These are phyloP conservation scores for Aspergillus homomorphus DNA, from an alignment of 495 filamentous ascomycete genomes.

Conservation along the genomic window DNA sequence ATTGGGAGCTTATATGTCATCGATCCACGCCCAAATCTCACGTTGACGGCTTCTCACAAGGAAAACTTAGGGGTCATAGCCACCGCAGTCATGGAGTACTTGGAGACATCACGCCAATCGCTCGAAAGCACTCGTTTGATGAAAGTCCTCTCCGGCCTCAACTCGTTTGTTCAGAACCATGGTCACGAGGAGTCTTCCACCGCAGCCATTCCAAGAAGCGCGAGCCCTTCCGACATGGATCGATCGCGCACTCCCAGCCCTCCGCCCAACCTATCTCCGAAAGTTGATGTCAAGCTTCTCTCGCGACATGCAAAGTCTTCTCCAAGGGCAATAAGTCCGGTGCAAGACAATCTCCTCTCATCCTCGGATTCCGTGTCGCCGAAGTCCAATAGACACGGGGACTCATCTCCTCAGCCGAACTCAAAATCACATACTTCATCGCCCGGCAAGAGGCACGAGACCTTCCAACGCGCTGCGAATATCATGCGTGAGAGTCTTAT, in stretches of 20 bases:
- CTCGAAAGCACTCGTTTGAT: slow-evolving; percentile 46
- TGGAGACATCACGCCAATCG: slow-evolving; percentile 49
- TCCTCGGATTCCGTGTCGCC: not conserved
- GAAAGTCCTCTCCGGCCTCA: slow-evolving; percentile 51
- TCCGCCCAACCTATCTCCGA: not conserved
- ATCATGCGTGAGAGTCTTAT: slow-evolving; percentile 43
- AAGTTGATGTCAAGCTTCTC: not conserved
- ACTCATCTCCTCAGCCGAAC: too few species aligned
- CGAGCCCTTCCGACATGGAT: not conserved
- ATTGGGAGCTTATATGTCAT: slow-evolving; percentile 26
- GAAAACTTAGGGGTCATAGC: slow-evolving; percentile 40
- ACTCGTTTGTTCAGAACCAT: slow-evolving; percentile 51
- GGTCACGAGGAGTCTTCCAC: not conserved
- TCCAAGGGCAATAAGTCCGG: not conserved
- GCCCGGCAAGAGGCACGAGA: not conserved
- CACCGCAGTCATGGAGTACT: slow-evolving; percentile 51
- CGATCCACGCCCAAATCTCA: slow-evolving; percentile 22
- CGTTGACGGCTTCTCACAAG: slow-evolving; percentile 20
- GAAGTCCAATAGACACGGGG: not conserved
- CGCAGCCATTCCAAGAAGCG: not conserved
- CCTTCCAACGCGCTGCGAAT: not conserved
- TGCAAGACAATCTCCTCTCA: not conserved
- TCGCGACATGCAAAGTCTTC: not conserved
- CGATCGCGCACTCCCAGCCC: not conserved
- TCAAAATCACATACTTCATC: not conserved